A percentile compares a stretch with the other conserved stretches of the same genome.
Evolutionary conservation across 2,329 filamentous ascomycete genomes (phyloP).

Genomic region (Paracoccidioides lutzii): DNA sequence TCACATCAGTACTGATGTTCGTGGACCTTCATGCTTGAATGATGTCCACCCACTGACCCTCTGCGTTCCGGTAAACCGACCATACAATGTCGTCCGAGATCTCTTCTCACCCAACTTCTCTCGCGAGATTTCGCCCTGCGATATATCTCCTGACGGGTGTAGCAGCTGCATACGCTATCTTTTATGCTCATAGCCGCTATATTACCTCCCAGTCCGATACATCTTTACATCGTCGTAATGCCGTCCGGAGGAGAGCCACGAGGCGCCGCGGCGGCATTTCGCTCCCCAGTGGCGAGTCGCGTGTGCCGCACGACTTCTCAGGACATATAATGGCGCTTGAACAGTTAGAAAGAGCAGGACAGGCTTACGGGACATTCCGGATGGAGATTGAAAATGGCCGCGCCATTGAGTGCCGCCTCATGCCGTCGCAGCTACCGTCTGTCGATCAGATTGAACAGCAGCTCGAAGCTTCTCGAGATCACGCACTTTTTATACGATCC

Average conservation of each 20-base stretch:
- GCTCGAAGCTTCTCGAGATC: slow-evolving; percentile 25
- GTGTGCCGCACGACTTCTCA: background rate
- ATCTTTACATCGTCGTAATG: slow-evolving; percentile 27
- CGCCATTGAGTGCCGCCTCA: slow-evolving; percentile 28
- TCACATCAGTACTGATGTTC: background rate
- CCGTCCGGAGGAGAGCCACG: slow-evolving; percentile 22
- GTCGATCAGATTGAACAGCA: slow-evolving; percentile 31
- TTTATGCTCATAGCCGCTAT: slow-evolving; percentile 27
- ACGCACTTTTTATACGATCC: slow-evolving; percentile 30
- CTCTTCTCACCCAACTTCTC: slow-evolving; percentile 19
- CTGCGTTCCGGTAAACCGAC: background rate
- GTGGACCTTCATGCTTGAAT: background rate
- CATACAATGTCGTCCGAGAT: slow-evolving; percentile 13
- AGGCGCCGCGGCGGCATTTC: slow-evolving; percentile 10
- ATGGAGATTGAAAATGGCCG: slow-evolving; percentile 31
- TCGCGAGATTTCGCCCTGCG: slow-evolving; percentile 29
- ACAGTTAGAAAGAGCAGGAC: slow-evolving; percentile 28
- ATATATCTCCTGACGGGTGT: slow-evolving; percentile 31
- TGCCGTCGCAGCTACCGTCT: slow-evolving; percentile 31
- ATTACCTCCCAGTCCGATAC: slow-evolving; percentile 15
- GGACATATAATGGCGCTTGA: slow-evolving; percentile 29
- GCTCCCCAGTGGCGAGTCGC: slow-evolving; percentile 7
- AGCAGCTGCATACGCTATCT: slow-evolving; percentile 29
- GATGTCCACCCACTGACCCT: background rate
- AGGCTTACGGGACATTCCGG: slow-evolving; percentile 31